phyloP scores from a whole-genome alignment of 1,284 basidiomycete genomes.

The Erythrobasidium hasegawianum region DNA sequence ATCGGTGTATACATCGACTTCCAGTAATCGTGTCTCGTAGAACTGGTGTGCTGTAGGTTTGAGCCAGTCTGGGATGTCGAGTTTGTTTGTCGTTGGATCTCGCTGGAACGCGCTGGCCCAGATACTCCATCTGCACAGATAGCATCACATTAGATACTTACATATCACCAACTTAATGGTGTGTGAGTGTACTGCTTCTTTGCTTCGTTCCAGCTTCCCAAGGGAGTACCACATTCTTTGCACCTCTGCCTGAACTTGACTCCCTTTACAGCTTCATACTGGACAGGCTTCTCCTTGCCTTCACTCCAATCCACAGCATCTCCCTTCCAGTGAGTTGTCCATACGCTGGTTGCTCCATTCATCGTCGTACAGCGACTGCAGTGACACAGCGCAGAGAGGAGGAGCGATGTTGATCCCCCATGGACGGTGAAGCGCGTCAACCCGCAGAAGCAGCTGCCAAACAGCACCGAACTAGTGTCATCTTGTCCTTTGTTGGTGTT shows the following conservation, averaged over 20 bases:
- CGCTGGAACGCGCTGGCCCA: slow-evolving; percentile 26
- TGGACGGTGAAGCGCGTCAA: slow-evolving; percentile 10
- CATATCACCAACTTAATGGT: no score
- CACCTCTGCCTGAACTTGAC: slow-evolving; percentile 18
- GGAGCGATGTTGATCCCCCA: neutral
- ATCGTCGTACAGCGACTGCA: slow-evolving; percentile 17
- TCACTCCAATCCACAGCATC: slow-evolving; percentile 6
- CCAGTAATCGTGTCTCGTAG: slow-evolving; percentile 13
- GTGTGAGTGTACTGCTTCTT: slow-evolving; percentile 17
- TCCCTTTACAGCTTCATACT: slow-evolving; percentile 9
- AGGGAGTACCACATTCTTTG: slow-evolving; percentile 10
- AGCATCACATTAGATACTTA: neutral
- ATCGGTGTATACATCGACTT: neutral
- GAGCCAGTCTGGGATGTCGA: slow-evolving; percentile 13
- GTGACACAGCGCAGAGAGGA: slow-evolving; percentile 12
- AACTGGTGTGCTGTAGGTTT: slow-evolving; percentile 24
- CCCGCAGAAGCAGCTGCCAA: slow-evolving; percentile 25
- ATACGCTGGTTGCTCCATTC: slow-evolving; percentile 7
- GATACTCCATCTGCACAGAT: slow-evolving; percentile 14
- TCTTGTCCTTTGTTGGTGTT: neutral
- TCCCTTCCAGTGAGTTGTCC: slow-evolving; percentile 29
- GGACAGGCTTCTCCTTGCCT: neutral
- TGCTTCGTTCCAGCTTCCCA: slow-evolving; percentile 22
- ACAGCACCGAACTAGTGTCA: neutral
- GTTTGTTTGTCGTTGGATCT: neutral